phyloP scores from a whole-genome alignment of 1,284 basidiomycete genomes.

The Marasmius sp. region DNA sequence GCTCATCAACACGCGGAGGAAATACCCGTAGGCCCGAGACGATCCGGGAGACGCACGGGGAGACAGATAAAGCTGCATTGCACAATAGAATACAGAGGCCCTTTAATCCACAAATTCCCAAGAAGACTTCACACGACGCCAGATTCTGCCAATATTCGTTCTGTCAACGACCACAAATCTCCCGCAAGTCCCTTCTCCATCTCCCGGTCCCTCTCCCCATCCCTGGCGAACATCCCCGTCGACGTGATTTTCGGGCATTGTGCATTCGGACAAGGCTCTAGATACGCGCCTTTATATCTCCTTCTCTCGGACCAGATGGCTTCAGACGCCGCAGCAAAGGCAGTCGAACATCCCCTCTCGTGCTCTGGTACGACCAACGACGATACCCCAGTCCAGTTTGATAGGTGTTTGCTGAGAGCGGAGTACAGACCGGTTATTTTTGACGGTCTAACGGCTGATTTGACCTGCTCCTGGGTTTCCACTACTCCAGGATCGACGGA shows the following conservation, averaged over 20 bases:
- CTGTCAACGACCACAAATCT: neutral
- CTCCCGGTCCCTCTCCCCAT: neutral
- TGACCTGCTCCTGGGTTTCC: neutral
- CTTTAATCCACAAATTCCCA: neutral
- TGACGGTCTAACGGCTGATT: neutral
- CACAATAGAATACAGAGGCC: too few species aligned
- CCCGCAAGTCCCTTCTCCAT: neutral
- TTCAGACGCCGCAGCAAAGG: neutral
- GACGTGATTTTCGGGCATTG: neutral
- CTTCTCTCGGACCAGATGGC: neutral
- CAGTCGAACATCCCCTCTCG: neutral
- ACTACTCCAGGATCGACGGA: neutral
- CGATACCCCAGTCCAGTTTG: neutral
- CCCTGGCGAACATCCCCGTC: neutral
- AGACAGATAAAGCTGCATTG: too few species aligned
- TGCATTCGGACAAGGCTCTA: neutral
- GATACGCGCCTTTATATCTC: neutral
- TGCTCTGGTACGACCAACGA: neutral
- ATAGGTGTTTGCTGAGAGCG: conserved; percentile 42
- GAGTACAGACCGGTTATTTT: neutral
- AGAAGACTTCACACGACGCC: neutral
- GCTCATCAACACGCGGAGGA: too few species aligned
- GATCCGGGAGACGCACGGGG: too few species aligned
- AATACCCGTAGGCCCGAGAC: too few species aligned
- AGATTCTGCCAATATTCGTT: neutral